Base-by-base conservation (phyloP, 768 basidiomycete species). In the Trametes punicea region DNA sequence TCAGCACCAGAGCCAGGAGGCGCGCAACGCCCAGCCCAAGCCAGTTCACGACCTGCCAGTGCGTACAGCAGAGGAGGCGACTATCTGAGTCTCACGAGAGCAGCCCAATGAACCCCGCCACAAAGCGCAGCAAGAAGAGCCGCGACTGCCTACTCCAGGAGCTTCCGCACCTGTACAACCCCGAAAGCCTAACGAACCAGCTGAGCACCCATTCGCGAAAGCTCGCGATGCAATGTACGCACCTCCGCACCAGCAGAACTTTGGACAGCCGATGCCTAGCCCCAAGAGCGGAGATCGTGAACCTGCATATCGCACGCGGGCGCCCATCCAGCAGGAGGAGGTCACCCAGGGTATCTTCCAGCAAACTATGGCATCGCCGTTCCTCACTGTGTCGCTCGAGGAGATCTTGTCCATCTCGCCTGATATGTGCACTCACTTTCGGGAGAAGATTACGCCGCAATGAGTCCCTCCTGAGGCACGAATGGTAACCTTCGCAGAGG, bases 351-450 rank as follows among this genome's bases (percentile, higher is more conserved):
- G 34, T 10, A 10, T 36, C n/a, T 36, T 36, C 34, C 4, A 36
- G 34, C 11, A 36, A 23, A 42, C 9, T 6, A 42, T 23, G 41
- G 23, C 6, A n/a, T 10, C 34, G 9, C 34, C 34, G 9, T 4
- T 36, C 34, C 11, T 36, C n/a, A n/a, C 34, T 10, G 13, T 36
- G 34, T 13, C 34, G 34, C 11, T n/a, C 13, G 44, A 45, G 26
- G 44, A 27, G 15, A 29, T 45, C 16, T 36, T 36, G 34, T 36
- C 9, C 16, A 58, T 50, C 8, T 70, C 70, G 51, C 74, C 71
- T 7, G 66, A 57, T 2, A 57, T 50, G 9, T n/a, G 34, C 34
- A 13, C 34, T 10, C 11, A 36, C 13, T 36, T 36, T n/a, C 5
- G 45, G 21, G 1, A 36, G 34, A n/a, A 10, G 11, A n/a, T 36